phyloP scores from a whole-genome alignment of 176 grass and related monocot species.

The Musa schizocarpa region DNA sequence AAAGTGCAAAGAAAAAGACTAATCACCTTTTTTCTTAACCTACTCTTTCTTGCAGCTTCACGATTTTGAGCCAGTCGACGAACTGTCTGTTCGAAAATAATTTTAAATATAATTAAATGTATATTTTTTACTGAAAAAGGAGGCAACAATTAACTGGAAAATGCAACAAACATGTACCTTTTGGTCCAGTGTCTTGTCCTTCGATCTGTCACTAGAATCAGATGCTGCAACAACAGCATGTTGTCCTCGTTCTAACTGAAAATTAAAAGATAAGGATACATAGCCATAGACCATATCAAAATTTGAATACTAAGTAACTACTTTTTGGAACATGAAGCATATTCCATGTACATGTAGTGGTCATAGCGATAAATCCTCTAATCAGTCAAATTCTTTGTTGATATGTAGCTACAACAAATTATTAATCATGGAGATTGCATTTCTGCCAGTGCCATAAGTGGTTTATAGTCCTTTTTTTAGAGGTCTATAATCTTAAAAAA shows the following conservation, averaged over 20 bases:
- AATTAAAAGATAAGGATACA: background rate
- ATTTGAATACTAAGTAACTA: background rate
- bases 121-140: background rate
- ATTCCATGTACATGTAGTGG: background rate
- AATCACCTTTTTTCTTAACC: constrained; percentile 92
- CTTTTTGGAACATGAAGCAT: background rate
- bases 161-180: constrained; percentile 43
- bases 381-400: too few relatives aligned
- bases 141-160: constrained; percentile 14
- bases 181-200: constrained; percentile 70
- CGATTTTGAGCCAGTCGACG: constrained; percentile 97
- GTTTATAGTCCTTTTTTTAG: too few relatives aligned
- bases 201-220: constrained; percentile 26
- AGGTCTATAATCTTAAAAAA: too few relatives aligned
- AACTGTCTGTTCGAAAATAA: constrained; percentile 38
- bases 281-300: background rate
- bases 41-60: constrained; percentile 95
- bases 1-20: background rate
- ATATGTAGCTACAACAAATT: too few relatives aligned
- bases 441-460: too few relatives aligned
- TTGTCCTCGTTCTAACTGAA: constrained; percentile 5
- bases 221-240: constrained; percentile 8
- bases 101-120: constrained; percentile 10
- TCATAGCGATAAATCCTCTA: too few relatives aligned
- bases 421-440: too few relatives aligned